These are phyloP conservation scores for Xylaria sp. DNA, from an alignment of 2,329 filamentous ascomycete species.

Conservation along the genomic window DNA sequence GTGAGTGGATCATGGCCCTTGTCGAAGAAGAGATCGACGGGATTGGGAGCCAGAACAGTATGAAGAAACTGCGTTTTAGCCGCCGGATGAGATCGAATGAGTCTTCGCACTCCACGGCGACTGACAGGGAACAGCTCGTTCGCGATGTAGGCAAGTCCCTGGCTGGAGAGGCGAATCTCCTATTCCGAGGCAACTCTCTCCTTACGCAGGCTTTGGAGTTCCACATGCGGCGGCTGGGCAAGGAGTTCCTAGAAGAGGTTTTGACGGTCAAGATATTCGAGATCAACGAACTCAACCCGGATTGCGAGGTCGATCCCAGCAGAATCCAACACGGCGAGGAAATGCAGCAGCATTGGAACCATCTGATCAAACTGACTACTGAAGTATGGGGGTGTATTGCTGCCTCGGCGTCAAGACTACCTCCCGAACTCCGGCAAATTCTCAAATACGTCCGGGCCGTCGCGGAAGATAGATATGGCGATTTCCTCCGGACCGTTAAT, in stretches of 20 bases:
- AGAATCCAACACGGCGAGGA: slow-evolving; percentile 69
- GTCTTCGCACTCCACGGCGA: slow-evolving; percentile 58
- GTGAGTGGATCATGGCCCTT: slow-evolving; percentile 89
- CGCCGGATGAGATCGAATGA: slow-evolving; percentile 72
- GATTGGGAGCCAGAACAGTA: slow-evolving; percentile 77
- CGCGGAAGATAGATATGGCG: slow-evolving; percentile 91
- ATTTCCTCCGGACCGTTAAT: slow-evolving; percentile 84
- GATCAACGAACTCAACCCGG: slow-evolving; percentile 86
- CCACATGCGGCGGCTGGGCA: slow-evolving; percentile 92
- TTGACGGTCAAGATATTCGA: slow-evolving; percentile 83
- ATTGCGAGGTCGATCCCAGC: slow-evolving; percentile 95
- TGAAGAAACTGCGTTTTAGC: slow-evolving; percentile 74
- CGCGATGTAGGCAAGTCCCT: slow-evolving; percentile 79
- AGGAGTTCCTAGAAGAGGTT: slow-evolving; percentile 87
- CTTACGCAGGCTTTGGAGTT: slow-evolving; percentile 92
- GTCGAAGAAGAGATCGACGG: slow-evolving; percentile 98
- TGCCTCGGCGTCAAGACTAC: slow-evolving; percentile 72
- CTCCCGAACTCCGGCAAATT: slow-evolving; percentile 79
- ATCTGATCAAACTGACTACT: slow-evolving; percentile 74
- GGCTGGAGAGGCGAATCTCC: slow-evolving; percentile 85
- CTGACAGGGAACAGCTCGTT: slow-evolving; percentile 71
- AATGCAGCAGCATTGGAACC: slow-evolving; percentile 80
- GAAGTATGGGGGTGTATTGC: slow-evolving; percentile 86
- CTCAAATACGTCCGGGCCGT: slow-evolving; percentile 91
- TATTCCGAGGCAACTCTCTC: slow-evolving; percentile 93